Evolutionary conservation across 495 filamentous ascomycete species (phyloP).

Genomic region (Copromyces sp.): DNA sequence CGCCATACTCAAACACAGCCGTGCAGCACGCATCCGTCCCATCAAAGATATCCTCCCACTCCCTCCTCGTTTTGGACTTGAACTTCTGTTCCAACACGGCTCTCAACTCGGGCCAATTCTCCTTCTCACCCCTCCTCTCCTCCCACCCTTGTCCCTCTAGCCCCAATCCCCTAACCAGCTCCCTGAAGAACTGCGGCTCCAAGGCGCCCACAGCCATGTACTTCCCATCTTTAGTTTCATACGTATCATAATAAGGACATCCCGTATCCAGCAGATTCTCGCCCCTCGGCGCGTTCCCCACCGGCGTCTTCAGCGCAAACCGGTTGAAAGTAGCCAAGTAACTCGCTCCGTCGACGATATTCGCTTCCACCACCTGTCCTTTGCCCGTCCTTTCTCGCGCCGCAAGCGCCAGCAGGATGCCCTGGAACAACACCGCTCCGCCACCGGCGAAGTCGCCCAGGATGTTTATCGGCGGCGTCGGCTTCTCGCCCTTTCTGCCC

Average conservation of each 20-base stretch:
- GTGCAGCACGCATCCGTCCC: constrained; percentile 88
- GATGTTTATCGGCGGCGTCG: constrained; percentile 72
- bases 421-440: constrained; percentile 65
- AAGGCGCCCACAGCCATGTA: constrained; percentile 88
- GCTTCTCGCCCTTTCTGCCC: constrained; percentile 56
- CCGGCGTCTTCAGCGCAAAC: constrained; percentile 45
- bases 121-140: constrained; percentile 41
- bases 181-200: constrained; percentile 73
- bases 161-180: constrained; percentile 53
- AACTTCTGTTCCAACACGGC: constrained; percentile 53
- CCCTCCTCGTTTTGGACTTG: constrained; percentile 57
- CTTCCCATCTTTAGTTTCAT: constrained; percentile 69
- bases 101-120: constrained; percentile 55
- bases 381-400: constrained; percentile 47
- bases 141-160: constrained; percentile 46
- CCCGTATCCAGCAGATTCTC: constrained; percentile 75
- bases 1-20: constrained; percentile 64
- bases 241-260: constrained; percentile 79
- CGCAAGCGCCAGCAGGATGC: constrained; percentile 54
- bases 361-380: constrained; percentile 85
- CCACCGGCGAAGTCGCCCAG: constrained; percentile 88
- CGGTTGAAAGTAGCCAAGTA: constrained; percentile 71
- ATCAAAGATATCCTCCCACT: constrained; percentile 83
- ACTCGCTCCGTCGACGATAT: constrained; percentile 87
- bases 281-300: constrained; percentile 56